Evolutionary conservation across 139 green algal genomes (phyloP), one percentile per base, ranked within the genome.

Genomic region (Coelastrella sp.): DNA sequence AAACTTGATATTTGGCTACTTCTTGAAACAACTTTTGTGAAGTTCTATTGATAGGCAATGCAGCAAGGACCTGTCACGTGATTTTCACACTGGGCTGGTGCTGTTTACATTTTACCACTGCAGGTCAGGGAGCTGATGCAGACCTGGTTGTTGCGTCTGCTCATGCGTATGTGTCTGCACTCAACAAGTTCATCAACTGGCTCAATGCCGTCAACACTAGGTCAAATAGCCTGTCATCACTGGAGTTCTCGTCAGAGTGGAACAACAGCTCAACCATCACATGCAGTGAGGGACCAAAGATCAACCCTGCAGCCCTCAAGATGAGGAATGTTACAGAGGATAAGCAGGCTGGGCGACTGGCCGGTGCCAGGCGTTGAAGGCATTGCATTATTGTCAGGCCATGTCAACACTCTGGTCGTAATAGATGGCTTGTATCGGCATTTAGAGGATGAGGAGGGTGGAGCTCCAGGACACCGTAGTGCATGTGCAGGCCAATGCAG

Each of bases 141-240:
- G 98, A 99, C 92, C 97, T 99, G 74, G 97, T 99, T 8, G 97
- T 99, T 60, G 93, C 96, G 4, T 96, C 91, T 11, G 97, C 95
- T 0, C 93, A 96, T 14, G 98, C 98, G 6, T 99, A 99, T 93
- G 87, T 98, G 25, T 93, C 84, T 20, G 98, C 98, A 5, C 90
- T 99, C 7, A 99, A 99, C 95, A 99, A 99, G 93, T 96, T 99
- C 94, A 97, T 99, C 70, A 80, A 89, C 25, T 97, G 92, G 91
- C 87, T 98, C 85, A 93, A 12, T 49, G 82, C 65, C 14, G n/a
- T 78, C 61, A 88, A 78, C 82, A 35, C 15, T n/a, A 56, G 57
- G 8, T 72, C 24, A 63, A n/a, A n/a, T 57, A 76, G 68, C 68
- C 22, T 76, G 4, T 25, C 17, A n/a, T 76, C 68, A 24, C 68